Evolutionary conservation across 495 filamentous ascomycete species (phyloP), one percentile per base, ranked within the genome.

Genomic region (Trichoderma reesei): DNA sequence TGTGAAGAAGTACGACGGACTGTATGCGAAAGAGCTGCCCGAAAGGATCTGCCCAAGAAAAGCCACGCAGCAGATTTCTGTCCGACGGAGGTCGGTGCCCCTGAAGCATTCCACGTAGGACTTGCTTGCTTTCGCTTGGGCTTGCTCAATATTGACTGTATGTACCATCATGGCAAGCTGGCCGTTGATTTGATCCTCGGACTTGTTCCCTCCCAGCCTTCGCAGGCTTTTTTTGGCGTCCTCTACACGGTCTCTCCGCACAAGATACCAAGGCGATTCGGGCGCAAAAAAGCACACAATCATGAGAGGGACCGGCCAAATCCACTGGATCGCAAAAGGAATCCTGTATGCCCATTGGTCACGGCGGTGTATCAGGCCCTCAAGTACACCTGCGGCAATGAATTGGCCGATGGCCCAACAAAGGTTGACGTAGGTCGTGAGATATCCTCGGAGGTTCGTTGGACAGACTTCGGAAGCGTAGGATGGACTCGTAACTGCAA

Each of bases 211-310:
- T 34, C 77, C 82, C 1, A 90, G 74, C 11, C 86, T 82, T 20
- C 74, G 68, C n/a, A 90, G 75, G 5, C 83, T 74, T n/a, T 42
- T 48, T 42, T 69, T 72, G 5, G 73, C 73, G 20, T 78, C 72
- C 65, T 85, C 85, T 31, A 78, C 72, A n/a, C 77, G 76, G 5
- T 81, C 84, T 33, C 79, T 80, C 3, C 86, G 83, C 42, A 90
- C 83, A 31, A 88, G 77, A 84, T 83, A 89, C 86, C 87, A 90
- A 0, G 88, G 88, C 2, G 81, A 85, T 70, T 91, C 88, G 5
- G 88, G 88, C 0, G 85, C 84, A 16, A 88, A 74, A 54, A 76
- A 75, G 26, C 82, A 79, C 11, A 80, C 84, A 65, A 87, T 80
- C 68, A 87, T 78, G 20, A 84, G 65, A 0, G 79, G 72, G 26